Evolutionary conservation across 1,139 yeast species (phyloP).

Genomic region (Pichia sp.): DNA sequence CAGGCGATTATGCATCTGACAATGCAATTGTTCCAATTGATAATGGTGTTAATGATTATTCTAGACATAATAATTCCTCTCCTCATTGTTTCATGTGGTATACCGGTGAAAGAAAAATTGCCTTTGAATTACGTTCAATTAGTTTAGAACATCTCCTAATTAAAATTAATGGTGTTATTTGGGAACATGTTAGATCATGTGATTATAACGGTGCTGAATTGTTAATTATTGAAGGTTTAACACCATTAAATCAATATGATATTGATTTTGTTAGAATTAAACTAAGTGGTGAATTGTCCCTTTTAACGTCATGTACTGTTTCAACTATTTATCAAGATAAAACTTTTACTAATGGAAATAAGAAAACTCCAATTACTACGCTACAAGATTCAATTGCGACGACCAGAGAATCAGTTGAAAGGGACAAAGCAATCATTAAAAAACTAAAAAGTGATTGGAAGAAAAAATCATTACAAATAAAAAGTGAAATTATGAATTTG

Average conservation of each 20-base stretch:
- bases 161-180: constrained; percentile 52
- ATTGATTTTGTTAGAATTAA: constrained; percentile 47
- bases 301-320: constrained; percentile 39
- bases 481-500: constrained; percentile 52
- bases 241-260: constrained; percentile 64
- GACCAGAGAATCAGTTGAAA: constrained; percentile 48
- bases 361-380: constrained; percentile 48
- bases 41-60: constrained; percentile 28
- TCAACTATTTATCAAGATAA: constrained; percentile 37
- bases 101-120: constrained; percentile 48
- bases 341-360: constrained; percentile 33
- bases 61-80: constrained; percentile 23
- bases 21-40: constrained; percentile 35
- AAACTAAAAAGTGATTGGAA: constrained; percentile 59
- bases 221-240: constrained; percentile 55
- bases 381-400: constrained; percentile 58
- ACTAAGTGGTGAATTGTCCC: constrained; percentile 32
- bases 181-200: constrained; percentile 50
- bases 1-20: constrained; percentile 32
- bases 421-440: constrained; percentile 46
- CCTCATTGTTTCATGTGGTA: constrained; percentile 42
- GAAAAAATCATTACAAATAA: constrained; percentile 45
- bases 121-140: constrained; percentile 39
- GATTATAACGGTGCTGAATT: constrained; percentile 35
- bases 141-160: constrained; percentile 38